Percentiles rank a stretch among this genome's conserved stretches.
These are phyloP conservation scores for Cryptomeria japonica DNA, from an alignment of 75 land plant genomes.

Conservation along the genomic window DNA sequence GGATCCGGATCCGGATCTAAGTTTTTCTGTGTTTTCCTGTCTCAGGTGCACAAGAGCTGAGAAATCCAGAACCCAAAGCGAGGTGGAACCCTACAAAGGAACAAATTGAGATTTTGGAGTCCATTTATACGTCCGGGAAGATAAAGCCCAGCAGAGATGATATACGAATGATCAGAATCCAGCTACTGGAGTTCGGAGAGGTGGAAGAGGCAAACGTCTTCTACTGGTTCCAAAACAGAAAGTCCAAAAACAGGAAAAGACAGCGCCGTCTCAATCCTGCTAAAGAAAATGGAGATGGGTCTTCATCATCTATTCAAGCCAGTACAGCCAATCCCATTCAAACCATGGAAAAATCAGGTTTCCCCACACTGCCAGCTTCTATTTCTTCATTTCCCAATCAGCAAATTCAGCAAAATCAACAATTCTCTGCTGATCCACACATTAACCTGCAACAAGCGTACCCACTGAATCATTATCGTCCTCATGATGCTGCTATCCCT, in stretches of 20 bases:
- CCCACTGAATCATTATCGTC: neutral
- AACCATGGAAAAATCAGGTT: neutral
- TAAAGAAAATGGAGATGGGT: neutral
- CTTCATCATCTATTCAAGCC: neutral
- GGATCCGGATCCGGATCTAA: neutral
- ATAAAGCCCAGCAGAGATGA: conserved; percentile 66
- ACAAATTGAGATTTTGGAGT: conserved; percentile 68
- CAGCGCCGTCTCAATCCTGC: conserved; percentile 49
- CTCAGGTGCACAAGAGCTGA: neutral
- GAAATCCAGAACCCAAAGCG: too few relatives aligned
- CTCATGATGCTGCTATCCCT: neutral
- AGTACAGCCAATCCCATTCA: neutral
- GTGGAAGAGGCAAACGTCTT: conserved; percentile 79
- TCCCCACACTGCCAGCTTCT: neutral
- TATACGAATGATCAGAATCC: conserved; percentile 51
- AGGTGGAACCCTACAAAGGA: conserved; percentile 66
- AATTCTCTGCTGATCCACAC: neutral
- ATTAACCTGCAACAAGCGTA: neutral
- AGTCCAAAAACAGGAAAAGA: conserved; percentile 67
- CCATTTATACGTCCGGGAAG: conserved; percentile 64
- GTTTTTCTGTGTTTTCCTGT: neutral
- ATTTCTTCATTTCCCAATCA: neutral
- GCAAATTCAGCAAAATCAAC: neutral
- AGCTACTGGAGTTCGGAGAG: conserved; percentile 57
- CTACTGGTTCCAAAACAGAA: conserved; percentile 86